Evolutionary conservation across 768 basidiomycete species (phyloP), one percentile per base, ranked within the genome.

Genomic region (Leccinum disarticulatum): DNA sequence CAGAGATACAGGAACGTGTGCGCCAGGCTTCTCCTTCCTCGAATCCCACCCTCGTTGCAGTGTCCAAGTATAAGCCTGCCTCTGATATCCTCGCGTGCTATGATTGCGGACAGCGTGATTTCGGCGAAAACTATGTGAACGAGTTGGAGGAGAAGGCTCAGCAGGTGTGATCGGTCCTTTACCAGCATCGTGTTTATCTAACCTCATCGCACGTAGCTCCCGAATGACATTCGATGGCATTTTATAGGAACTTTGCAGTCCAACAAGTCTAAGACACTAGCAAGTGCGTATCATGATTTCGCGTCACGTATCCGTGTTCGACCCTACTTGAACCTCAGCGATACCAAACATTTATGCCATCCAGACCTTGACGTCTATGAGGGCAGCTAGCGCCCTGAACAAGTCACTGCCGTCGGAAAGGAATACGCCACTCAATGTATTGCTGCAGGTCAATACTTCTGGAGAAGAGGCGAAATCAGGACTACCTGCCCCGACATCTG

Each of bases 121-220:
- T 98, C 69, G 97, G 97, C 7, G 97, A 99, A 77, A 99, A 99
- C 73, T 98, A 98, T 69, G 93, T 94, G 11, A 90, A 95, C 65
- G 95, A 98, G 68, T 74, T 98, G 61, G 87, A 86, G 41, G 93
- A 93, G 33, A 97, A 97, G 70, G 92, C 94, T 0, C 77, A 77
- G 59, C 77, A 81, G 68, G 90, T 91, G 71, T 62, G 83, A 75
- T 56, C 46, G 10, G 22, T 35, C 31, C 48, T 47, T 28, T 5
- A 6, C 30, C 33, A 27, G n/a, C 1, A 28, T 28, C 50, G 22
- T 6, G 11, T 41, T n/a, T 55, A 60, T 50, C 57, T 65, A 54
- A 61, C 61, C 36, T 55, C 38, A 65, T 27, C 9, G 41, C 54
- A 30, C 30, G 53, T 69, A 96, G 94, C 83, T 98, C n/a, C 93